Evolutionary conservation across 2,329 filamentous ascomycete genomes (phyloP), one percentile per base, ranked within the genome.

Genomic region (Cadophora gregata): DNA sequence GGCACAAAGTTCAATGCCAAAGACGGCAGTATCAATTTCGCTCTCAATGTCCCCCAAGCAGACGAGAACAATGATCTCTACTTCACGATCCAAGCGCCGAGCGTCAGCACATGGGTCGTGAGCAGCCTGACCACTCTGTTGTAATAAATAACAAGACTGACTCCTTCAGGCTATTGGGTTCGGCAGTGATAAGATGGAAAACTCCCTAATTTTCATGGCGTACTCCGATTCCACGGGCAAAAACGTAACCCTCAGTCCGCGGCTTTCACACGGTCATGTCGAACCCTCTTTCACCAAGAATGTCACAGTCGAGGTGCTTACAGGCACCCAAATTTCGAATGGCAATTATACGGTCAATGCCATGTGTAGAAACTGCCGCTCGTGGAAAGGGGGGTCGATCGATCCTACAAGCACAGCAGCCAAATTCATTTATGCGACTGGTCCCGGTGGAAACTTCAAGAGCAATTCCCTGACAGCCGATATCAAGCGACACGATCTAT

Each of bases 161-260:
- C 56, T 36, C 6, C 33, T 47, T 5, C 19, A 75, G 74, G 84
- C 83, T 65, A 75, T 88, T 50, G 86, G 86, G 42, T 80, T 87
- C 45, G 86, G 86, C 55, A 81, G 79, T 64, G 71, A 80, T 56
- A 80, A 82, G 71, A 87, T 87, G 82, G 76, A 79, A 3, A 80
- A 83, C 59, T 79, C 85, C 8, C 78, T 88, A 27, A 83, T 86
- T 65, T 80, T 88, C 53, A 80, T 88, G 72, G 77, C 83, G n/a
- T 88, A 89, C 77, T 77, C 79, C 55, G 82, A 82, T 64, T 74
- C 77, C 4, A 78, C 78, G 6, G 80, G 79, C 62, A 76, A 80
- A 62, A 84, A 84, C 69, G 80, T 87, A 64, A 88, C 85, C 29
- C 79, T 89, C 65, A 87, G 84, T 29, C 84, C 86, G 1, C 85